phyloP scores from a whole-genome alignment of 1,284 basidiomycete species.

The Heterobasidion parviporum region DNA sequence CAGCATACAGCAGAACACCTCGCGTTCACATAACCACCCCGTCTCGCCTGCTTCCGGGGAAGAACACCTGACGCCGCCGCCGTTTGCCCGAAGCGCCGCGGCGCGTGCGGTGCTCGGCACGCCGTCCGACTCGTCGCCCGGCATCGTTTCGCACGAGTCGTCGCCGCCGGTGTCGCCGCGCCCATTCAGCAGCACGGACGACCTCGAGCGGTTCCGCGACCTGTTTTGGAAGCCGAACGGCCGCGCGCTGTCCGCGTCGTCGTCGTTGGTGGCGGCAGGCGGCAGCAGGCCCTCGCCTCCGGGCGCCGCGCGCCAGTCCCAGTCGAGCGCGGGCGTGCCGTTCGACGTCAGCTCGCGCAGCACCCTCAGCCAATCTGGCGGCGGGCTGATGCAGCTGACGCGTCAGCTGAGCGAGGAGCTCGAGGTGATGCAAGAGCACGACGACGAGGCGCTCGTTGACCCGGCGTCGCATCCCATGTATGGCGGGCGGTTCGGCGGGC shows the following conservation, averaged over 20 bases:
- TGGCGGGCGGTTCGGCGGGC: slow-evolving; percentile 20
- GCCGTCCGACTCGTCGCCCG: slow-evolving; percentile 14
- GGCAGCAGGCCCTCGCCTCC: slow-evolving; percentile 11
- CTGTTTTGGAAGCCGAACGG: slow-evolving; percentile 44
- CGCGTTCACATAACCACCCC: slow-evolving; percentile 11
- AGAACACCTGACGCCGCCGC: slow-evolving; percentile 18
- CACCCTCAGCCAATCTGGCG: slow-evolving; percentile 23
- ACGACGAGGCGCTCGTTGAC: slow-evolving; percentile 8
- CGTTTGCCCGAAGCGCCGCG: slow-evolving; percentile 4
- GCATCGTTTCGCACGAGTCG: slow-evolving; percentile 32
- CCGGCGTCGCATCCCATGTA: slow-evolving; percentile 16
- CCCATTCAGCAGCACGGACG: slow-evolving; percentile 44
- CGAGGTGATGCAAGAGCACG: slow-evolving; percentile 28
- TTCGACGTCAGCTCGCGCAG: slow-evolving; percentile 19
- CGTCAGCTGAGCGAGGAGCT: slow-evolving; percentile 57
- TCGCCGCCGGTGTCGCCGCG: slow-evolving; percentile 26
- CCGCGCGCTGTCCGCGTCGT: slow-evolving; percentile 5
- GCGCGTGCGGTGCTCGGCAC: not conserved
- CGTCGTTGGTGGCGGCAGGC: slow-evolving; percentile 4
- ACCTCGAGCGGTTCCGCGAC: slow-evolving; percentile 61
- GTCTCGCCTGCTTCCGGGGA: slow-evolving; percentile 16
- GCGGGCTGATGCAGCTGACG: slow-evolving; percentile 53
- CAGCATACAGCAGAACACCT: not conserved
- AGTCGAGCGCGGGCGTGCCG: slow-evolving; percentile 17
- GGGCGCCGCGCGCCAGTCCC: slow-evolving; percentile 7